Percentiles rank a stretch among this genome's conserved stretches.
These are phyloP conservation scores for Acer yangbiense DNA, from an alignment of 345 rosid genomes.

Conservation along the genomic window DNA sequence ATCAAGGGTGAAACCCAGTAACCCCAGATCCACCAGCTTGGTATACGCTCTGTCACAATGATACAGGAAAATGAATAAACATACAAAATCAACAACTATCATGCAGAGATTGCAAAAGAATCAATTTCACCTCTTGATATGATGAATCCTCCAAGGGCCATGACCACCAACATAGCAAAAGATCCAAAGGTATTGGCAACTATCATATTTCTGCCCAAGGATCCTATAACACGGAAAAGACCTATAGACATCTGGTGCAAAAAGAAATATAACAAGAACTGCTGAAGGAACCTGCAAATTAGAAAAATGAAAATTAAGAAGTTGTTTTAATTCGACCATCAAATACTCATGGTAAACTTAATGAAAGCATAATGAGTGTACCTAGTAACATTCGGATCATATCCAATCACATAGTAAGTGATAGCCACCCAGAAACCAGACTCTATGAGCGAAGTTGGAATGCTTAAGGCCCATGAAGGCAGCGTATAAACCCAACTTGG, in stretches of 20 bases:
- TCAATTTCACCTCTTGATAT: constrained; percentile 74
- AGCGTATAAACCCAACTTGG: constrained; percentile 96
- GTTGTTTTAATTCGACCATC: constrained; percentile 14
- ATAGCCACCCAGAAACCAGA: constrained; percentile 95
- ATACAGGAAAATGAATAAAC: constrained; percentile 22
- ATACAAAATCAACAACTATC: constrained; percentile 14
- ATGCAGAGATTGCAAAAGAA: constrained; percentile 6
- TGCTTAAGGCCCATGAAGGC: constrained; percentile 89
- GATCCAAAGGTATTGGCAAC: constrained; percentile 98
- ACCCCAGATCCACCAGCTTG: constrained; percentile 99
- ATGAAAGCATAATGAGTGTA: constrained; percentile 30
- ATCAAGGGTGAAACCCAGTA: constrained; percentile 95
- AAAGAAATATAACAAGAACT: constrained; percentile 76
- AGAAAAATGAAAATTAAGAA: constrained; percentile 26
- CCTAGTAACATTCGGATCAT: constrained; percentile 81
- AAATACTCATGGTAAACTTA: constrained; percentile 13
- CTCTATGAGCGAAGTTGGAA: constrained; percentile 86
- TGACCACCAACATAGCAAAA: constrained; percentile 94
- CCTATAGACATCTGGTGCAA: constrained; percentile 94
- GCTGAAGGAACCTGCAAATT: constrained; percentile 78
- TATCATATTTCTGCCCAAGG: constrained; percentile 93
- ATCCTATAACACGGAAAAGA: constrained; percentile 97
- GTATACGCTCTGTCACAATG: constrained; percentile 69
- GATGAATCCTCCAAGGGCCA: constrained; percentile 97
- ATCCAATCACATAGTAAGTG: constrained; percentile 87